Base-by-base conservation (phyloP, 2,329 filamentous ascomycete genomes). In the Endocalyx cinctus region DNA sequence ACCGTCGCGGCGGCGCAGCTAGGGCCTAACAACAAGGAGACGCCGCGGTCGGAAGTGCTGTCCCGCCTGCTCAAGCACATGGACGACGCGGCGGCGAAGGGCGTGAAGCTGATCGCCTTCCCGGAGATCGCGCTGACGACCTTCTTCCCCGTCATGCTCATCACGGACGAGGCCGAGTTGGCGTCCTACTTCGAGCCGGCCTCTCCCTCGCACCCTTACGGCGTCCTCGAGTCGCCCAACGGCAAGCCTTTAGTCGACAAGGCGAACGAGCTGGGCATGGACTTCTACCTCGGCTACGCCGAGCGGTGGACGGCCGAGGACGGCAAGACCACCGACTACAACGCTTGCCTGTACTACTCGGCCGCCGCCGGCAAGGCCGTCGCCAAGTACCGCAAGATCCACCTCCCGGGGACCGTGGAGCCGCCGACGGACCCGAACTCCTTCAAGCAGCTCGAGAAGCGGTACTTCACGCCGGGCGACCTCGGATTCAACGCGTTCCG, bases 111-210 rank as follows among this genome's bases (percentile, higher is more conserved):
- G 2, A 63, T 75, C 8, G 63, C 75, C 18, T 77, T 68, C 42
- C 72, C 72, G 1, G 72, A 76, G 50, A 58, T 64, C n/a, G 66
- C 71, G 10, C 61, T 76, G 10, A 74, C 71, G 1, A 76, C 72
- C 1, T 77, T 77, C 59, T 76, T 76, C 48, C 72, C 72, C 1
- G 63, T 69, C 5, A 63, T 70, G 42, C 52, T 74, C 27, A 63
- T 73, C 38, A 50, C 62, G 7, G 62, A 69, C 35, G 50, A 58
- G 16, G 48, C 54, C 11, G 60, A 70, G 25, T 53, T 75, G 10
- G 66, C 67, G 29, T 43, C 48, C 6, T 74, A 67, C 54, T 76
- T 77, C 44, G 73, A 77, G 43, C 59, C 62, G 35, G 59, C 55
- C 42, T 64, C 63, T 25, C 60, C 66, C 14, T 17, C 31, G n/a